Percentiles rank a stretch among this genome's conserved stretches.
Conservation (phyloP, 2,329 filamentous ascomycete genomes). For the Fonsecaea nubica region DNA sequence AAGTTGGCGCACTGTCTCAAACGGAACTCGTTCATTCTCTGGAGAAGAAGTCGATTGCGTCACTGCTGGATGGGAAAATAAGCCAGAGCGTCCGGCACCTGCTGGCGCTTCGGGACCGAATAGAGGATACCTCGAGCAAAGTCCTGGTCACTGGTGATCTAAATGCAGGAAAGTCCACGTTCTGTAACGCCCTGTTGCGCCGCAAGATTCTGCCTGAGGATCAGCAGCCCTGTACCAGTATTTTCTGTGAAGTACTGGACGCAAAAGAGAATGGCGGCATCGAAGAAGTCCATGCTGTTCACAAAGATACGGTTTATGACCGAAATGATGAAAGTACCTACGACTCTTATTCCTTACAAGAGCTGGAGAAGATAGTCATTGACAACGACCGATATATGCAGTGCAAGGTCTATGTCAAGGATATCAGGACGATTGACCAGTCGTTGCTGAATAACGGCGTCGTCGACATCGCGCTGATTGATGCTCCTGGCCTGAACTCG, state of each 20-base stretch:
- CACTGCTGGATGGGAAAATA: constrained; percentile 91
- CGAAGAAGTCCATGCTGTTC: constrained; percentile 95
- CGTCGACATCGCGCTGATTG: constrained; percentile 96
- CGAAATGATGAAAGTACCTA: constrained; percentile 94
- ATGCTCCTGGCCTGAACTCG: constrained; percentile 92
- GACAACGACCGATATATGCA: constrained; percentile 89
- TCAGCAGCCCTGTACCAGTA: constrained; percentile 96
- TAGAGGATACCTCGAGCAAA: constrained; percentile 97
- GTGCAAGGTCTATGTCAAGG: constrained; percentile 96
- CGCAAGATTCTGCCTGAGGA: constrained; percentile 94
- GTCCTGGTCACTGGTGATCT: constrained; percentile 94
- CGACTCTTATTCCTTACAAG: constrained; percentile 77
- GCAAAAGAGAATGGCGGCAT: constrained; percentile 86
- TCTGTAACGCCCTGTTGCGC: constrained; percentile 94
- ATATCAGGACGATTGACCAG: constrained; percentile 86
- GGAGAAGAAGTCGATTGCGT: constrained; percentile 88
- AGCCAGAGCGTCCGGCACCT: constrained; percentile 92
- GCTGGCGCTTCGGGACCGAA: constrained; percentile 82
- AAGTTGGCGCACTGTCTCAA: constrained; percentile 84
- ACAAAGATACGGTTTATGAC: constrained; percentile 79
- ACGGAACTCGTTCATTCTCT: constrained; percentile 91
- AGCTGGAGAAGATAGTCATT: constrained; percentile 86
- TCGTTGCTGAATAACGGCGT: constrained; percentile 96
- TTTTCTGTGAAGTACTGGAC: constrained; percentile 97
- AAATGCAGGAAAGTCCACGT: constrained; percentile 97